phyloP scores from a whole-genome alignment of 2,329 filamentous ascomycete genomes.

The Setomelanomma holmii region DNA sequence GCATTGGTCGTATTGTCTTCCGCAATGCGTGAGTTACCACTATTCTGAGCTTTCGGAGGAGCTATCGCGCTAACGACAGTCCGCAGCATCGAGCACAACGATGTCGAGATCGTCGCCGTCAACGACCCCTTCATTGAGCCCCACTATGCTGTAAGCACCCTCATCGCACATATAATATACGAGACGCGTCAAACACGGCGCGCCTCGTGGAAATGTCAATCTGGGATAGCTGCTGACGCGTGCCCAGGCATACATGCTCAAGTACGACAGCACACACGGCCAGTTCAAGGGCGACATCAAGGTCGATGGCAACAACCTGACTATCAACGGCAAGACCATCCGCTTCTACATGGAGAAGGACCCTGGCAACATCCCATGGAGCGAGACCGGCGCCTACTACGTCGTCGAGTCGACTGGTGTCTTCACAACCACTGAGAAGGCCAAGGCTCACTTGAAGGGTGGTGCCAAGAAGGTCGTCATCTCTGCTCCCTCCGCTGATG shows the following conservation, averaged over 20 bases:
- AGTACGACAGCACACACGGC: constrained; percentile 98
- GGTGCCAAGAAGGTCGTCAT: constrained; percentile 93
- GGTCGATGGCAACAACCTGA: constrained; percentile 74
- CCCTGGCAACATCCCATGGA: constrained; percentile 89
- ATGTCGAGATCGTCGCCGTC: constrained; percentile 93
- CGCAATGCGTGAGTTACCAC: constrained; percentile 78
- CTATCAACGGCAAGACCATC: constrained; percentile 93
- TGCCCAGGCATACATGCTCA: constrained; percentile 96
- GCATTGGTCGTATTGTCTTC: constrained; percentile 99
- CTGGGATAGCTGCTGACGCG: constrained; percentile 34
- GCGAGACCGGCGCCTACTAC: constrained; percentile 86
- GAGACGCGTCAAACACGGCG: not conserved
- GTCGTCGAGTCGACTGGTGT: constrained; percentile 98
- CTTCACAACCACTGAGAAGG: constrained; percentile 98
- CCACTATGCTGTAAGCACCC: constrained; percentile 86
- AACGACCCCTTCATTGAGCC: constrained; percentile 99
- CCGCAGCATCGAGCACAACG: constrained; percentile 77
- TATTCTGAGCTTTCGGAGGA: constrained; percentile 1
- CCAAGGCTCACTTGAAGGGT: constrained; percentile 89
- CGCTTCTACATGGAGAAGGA: constrained; percentile 94
- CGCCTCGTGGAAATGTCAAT: not conserved
- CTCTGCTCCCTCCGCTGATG: constrained; percentile 91
- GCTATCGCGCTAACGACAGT: constrained; percentile 26
- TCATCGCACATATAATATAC: not conserved
- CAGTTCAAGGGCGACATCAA: constrained; percentile 91